Evolutionary conservation across 2,329 filamentous ascomycete species (phyloP), one percentile per base, ranked within the genome.

Genomic region (Nigrograna mackinnonii): DNA sequence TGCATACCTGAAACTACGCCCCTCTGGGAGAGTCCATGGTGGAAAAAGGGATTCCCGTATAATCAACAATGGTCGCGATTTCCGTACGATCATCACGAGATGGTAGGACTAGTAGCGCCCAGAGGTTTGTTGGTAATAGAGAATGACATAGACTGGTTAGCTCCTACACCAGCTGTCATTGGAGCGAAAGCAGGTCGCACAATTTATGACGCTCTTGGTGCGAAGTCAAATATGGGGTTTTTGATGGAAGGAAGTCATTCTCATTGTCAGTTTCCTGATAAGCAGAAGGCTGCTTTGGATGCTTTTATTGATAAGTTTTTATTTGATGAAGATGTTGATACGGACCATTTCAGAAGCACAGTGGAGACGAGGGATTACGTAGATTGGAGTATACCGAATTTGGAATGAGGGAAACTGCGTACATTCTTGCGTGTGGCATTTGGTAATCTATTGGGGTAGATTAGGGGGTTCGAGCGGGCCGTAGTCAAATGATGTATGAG

Each of bases 61-160:
- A n/a, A n/a, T n/a, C 59, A 77, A 81, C 55, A 79, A 83, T 66
- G 80, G 4, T 32, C 31, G 2, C 37, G 32, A 14, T 67, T 80
- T 22, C 78, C 78, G 37, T 72, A 73, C 48, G 78, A 81, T 55
- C 77, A 81, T 62, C 78, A 82, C 64, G 58, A 75, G 58, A 62
- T 80, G 19, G 75, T 76, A 4, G 77, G 71, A 5, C 66, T 81
- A 36, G 66, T 77, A 20, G 77, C 77, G 0, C 78, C 78, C 6
- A 67, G 78, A 17, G 76, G 77, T 3, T 64, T 80, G 26, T 67
- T 75, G 37, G 70, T 75, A 16, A 72, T 77, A 35, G 77, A 80
- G 67, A 80, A 80, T 55, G n/a, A n/a, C n/a, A n/a, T n/a, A n/a
- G n/a, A n/a, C n/a, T n/a, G n/a, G n/a, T n/a, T n/a, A n/a, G n/a